phyloP scores from a whole-genome alignment of 2,329 filamentous ascomycete species.

The Pestalotiopsis sp. region DNA sequence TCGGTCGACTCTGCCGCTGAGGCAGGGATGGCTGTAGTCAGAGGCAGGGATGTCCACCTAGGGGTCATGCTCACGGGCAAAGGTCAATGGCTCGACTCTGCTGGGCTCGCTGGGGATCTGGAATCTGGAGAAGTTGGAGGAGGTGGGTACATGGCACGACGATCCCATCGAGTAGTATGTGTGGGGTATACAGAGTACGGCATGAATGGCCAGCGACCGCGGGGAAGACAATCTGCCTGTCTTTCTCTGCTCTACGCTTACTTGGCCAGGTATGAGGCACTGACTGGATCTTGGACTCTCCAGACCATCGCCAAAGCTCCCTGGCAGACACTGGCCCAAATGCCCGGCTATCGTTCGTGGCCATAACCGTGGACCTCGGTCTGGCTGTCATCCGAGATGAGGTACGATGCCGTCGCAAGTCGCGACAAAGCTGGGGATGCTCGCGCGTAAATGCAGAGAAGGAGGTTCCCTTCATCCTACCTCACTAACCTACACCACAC shows the following conservation, averaged over 20 bases:
- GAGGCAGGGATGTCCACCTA: background rate
- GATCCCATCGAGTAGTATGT: background rate
- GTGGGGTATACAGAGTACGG: background rate
- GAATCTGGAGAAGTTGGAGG: constrained; percentile 14
- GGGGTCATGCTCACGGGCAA: background rate
- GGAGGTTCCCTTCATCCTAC: background rate
- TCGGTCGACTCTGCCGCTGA: constrained; percentile 1
- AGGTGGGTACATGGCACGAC: constrained; percentile 2
- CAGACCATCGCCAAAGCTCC: no score
- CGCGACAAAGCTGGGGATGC: no score
- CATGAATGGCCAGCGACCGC: background rate
- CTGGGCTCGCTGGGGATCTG: background rate
- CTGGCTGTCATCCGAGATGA: no score
- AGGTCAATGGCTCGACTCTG: background rate
- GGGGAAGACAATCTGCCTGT: background rate
- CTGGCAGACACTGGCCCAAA: no score
- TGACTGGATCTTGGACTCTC: no score
- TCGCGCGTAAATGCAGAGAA: background rate
- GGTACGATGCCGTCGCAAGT: no score
- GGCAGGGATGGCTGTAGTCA: background rate
- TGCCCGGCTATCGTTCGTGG: no score
- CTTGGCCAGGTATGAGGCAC: no score
- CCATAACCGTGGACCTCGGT: no score
- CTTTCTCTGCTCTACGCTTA: background rate
- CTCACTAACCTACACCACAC: background rate